These are phyloP conservation scores for Alternaria sp. DNA, from an alignment of 2,329 filamentous ascomycete genomes.

Conservation along the genomic window DNA sequence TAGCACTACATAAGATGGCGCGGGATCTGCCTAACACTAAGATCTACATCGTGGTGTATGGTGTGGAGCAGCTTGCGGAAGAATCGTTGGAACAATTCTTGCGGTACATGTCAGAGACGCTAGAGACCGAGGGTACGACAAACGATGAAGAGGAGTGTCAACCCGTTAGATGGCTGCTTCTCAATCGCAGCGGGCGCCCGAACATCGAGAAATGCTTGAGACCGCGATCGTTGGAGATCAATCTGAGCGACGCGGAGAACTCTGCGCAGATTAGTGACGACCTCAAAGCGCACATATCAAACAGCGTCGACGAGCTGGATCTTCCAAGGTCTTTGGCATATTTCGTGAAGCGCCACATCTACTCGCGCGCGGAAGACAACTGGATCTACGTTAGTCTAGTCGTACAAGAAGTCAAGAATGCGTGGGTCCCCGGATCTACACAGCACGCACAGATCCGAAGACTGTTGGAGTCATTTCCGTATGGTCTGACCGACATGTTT, in stretches of 20 bases:
- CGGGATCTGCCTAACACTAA: conserved; percentile 7
- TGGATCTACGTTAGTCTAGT: conserved; percentile 31
- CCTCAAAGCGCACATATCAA: conserved; percentile 23
- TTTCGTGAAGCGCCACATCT: conserved; percentile 31
- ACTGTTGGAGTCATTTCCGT: conserved; percentile 30
- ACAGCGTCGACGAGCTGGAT: conserved; percentile 20
- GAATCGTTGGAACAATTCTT: conserved; percentile 27
- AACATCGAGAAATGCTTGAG: conserved; percentile 25
- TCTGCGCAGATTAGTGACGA: conserved; percentile 22
- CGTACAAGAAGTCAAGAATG: conserved; percentile 33
- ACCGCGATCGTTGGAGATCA: conserved; percentile 21
- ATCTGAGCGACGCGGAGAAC: conserved; percentile 26
- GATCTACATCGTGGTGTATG: conserved; percentile 28
- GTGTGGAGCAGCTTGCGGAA: conserved; percentile 27
- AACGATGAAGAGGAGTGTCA: conserved; percentile 1
- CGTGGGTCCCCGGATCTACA: conserved; percentile 10
- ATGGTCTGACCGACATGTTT: conserved; percentile 33
- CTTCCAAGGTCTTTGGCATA: conserved; percentile 25
- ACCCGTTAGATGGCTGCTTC: conserved; percentile 26
- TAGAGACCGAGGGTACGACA: not conserved
- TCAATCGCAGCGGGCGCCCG: conserved; percentile 27
- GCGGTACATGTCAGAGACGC: conserved; percentile 10
- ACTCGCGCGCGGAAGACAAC: conserved; percentile 29
- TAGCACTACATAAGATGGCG: conserved; percentile 25
- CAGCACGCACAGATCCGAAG: conserved; percentile 25